A percentile compares a stretch with the other conserved stretches of the same genome.
Evolutionary conservation across 2,329 filamentous ascomycete species (phyloP).

Genomic region (Colletotrichum sp.): DNA sequence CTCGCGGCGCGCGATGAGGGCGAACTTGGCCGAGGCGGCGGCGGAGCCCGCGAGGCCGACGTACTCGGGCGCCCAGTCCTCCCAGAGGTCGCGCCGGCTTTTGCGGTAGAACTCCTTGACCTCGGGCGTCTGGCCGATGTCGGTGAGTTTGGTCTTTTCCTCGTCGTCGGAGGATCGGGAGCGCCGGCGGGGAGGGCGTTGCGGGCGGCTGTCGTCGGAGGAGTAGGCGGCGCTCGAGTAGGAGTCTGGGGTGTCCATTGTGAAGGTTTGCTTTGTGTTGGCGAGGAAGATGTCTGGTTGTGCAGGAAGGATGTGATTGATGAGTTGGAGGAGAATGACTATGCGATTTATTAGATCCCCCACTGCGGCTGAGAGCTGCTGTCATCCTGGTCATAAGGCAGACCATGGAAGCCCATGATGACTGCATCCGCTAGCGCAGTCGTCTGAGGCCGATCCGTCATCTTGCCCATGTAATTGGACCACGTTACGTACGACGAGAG

Average conservation of each 20-base stretch:
- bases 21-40: background rate
- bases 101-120: background rate
- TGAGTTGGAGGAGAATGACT: accelerated
- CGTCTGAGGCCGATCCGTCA: background rate
- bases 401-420: background rate
- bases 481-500: background rate
- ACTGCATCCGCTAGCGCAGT: background rate
- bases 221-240: background rate
- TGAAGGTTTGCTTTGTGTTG: background rate
- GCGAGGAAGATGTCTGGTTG: background rate
- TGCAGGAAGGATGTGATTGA: background rate
- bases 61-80: background rate
- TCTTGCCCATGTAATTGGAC: background rate
- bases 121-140: background rate
- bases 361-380: background rate
- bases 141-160: background rate
- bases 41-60: background rate
- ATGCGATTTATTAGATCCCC: background rate
- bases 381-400: background rate
- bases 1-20: background rate
- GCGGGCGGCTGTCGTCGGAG: background rate
- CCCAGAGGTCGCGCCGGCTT: background rate
- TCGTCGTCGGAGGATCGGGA: background rate
- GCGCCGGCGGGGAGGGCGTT: background rate
- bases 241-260: background rate